A percentile compares a stretch with the other conserved stretches of the same genome.
Evolutionary conservation across 805 yeast genomes (phyloP).

Genomic region (Candida andamanensis): DNA sequence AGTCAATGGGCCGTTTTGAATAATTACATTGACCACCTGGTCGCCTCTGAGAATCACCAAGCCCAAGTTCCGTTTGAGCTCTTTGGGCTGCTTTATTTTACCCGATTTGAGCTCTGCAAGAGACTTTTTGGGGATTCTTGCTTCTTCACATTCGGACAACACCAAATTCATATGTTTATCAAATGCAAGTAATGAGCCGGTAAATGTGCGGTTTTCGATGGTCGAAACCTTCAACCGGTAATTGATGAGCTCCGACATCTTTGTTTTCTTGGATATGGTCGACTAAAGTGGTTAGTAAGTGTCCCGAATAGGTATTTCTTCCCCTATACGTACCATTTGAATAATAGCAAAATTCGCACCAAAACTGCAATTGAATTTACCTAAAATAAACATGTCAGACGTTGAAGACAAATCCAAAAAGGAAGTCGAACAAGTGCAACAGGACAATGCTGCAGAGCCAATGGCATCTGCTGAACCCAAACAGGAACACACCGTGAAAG

Average conservation of each 20-base stretch:
- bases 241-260: constrained; percentile 62
- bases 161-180: constrained; percentile 89
- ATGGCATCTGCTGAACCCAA: no score
- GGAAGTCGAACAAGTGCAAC: no score
- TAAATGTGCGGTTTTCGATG: constrained; percentile 69
- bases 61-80: constrained; percentile 66
- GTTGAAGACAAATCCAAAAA: no score
- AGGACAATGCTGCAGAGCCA: no score
- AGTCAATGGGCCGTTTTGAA: constrained; percentile 58
- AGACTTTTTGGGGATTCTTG: constrained; percentile 65
- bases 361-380: no score
- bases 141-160: constrained; percentile 78
- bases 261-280: constrained; percentile 26
- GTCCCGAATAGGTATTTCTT: no score
- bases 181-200: constrained; percentile 81
- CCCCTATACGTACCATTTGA: no score
- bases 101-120: constrained; percentile 24
- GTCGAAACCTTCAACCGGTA: constrained; percentile 70
- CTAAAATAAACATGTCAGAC: no score
- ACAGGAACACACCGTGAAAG: no score
- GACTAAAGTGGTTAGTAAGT: constrained; percentile 6
- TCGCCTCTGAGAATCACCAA: constrained; percentile 85
- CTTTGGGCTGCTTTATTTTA: constrained; percentile 23
- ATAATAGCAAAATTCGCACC: no score
- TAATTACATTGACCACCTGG: constrained; percentile 65